phyloP scores from a whole-genome alignment of 352 stramenopile species.

The Salisapilia sapeloensis region DNA sequence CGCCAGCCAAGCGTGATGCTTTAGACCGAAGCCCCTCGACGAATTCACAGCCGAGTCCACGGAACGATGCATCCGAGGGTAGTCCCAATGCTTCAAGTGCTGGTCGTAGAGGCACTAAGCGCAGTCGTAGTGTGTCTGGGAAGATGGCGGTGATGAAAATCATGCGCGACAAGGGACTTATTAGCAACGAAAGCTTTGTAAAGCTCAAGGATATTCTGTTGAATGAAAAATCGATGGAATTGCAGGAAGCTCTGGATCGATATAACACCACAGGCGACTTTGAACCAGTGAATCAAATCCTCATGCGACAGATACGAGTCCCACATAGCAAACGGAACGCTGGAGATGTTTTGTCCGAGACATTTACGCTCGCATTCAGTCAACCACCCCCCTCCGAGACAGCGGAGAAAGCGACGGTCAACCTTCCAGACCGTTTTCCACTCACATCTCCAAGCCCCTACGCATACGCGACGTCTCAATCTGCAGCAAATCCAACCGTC shows the following conservation, averaged over 20 bases:
- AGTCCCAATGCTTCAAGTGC: slow-evolving; percentile 1
- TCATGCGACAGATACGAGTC: slow-evolving; percentile 41
- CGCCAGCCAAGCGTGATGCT: slow-evolving; percentile 6
- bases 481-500: too few species aligned
- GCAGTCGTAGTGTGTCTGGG: slow-evolving; percentile 54
- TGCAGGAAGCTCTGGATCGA: slow-evolving; percentile 55
- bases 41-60: slow-evolving; percentile 2
- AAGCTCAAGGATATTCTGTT: slow-evolving; percentile 63
- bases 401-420: too few species aligned
- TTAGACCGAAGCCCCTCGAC: slow-evolving; percentile 6
- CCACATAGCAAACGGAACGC: slow-evolving; percentile 50
- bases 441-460: too few species aligned
- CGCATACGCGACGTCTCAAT: too few species aligned
- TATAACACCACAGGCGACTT: slow-evolving; percentile 71
- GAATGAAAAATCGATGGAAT: slow-evolving; percentile 55
- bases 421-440: too few species aligned
- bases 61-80: neutral
- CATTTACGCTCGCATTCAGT: too few species aligned
- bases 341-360: slow-evolving; percentile 56
- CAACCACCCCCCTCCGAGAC: too few species aligned
- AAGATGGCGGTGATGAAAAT: slow-evolving; percentile 78
- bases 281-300: slow-evolving; percentile 46
- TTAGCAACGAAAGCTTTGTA: slow-evolving; percentile 42
- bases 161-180: slow-evolving; percentile 49
- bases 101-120: slow-evolving; percentile 39